Conservation (phyloP, 345 rosid genomes). For the Populus simonii region DNA sequence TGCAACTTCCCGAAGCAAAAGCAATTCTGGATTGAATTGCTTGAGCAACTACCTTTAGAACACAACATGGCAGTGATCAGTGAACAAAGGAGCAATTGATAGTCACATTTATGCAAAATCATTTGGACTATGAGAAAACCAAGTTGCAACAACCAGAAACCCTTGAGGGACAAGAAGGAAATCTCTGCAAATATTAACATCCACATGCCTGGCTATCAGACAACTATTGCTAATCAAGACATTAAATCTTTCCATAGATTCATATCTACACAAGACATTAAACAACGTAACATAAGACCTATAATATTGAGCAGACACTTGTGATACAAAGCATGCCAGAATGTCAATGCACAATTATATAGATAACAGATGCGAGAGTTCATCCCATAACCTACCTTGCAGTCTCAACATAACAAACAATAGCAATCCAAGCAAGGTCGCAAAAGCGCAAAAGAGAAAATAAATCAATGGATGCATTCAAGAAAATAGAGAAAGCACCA, state of each 20-base stretch:
- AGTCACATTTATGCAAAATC: background rate
- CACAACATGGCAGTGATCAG: background rate
- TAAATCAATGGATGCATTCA: background rate
- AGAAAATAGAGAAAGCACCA: background rate
- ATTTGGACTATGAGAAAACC: background rate
- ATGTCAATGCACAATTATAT: background rate
- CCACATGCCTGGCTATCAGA: background rate
- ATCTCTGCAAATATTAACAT: background rate
- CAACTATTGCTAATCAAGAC: background rate
- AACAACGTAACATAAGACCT: background rate
- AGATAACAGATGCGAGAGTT: background rate
- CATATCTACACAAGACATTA: background rate
- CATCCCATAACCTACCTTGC: background rate
- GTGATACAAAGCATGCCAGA: background rate
- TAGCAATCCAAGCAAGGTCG: background rate
- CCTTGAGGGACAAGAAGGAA: background rate
- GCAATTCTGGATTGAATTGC: background rate
- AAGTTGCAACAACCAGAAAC: background rate
- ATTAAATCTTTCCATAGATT: background rate
- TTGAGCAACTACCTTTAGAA: background rate
- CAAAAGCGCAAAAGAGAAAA: background rate
- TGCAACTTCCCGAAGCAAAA: background rate
- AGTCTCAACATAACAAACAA: background rate
- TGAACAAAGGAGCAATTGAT: background rate
- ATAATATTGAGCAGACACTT: background rate